Base-by-base conservation (phyloP, 208 protist species). In the Trypanosoma theileri region DNA sequence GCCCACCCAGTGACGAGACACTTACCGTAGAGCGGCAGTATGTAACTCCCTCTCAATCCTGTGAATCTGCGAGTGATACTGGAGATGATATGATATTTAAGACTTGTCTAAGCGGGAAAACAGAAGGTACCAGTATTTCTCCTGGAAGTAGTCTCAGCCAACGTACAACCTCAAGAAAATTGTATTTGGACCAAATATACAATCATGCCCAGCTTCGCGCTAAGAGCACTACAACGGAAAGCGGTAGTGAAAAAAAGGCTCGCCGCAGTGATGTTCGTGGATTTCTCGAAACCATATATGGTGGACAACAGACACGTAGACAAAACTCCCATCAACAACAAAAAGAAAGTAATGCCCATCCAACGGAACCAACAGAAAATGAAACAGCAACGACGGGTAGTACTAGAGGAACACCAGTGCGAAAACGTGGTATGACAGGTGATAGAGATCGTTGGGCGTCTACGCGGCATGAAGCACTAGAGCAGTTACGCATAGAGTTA, bases 401-500 rank as follows among this genome's bases (percentile, higher is more conserved):
- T 42, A 31, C 41, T 64, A n/a, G 19, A 24, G 44, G 59, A 50
- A 57, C 55, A 59, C 53, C 69, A 42, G 14, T 50, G 24, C 19
- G 35, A 19, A 59, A 50, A 63, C 24, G 45, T 31, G 3, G 26
- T 11, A 24, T 16, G 31, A 2, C 0, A 14, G 21, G 50, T 11
- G 72, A 77, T 56, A 71, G 58, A 0, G 42, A n/a, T 2, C 62
- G 75, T 53, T 92, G 83, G 86, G 72, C 69, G 4, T 59, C 77
- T 2, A 69, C 79, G 11, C 80, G 75, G 11, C 69, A 79, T 26
- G 75, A 53, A 0, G 75, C 79, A 24, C 63, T 92, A 4, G 81
- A 80, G 21, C 57, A 75, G 51, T 68, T 92, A 3, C 77, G 79
- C 8, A 67, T 71, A 10, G 75, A 88, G 45, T 69, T 89, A 3